Percentiles rank a stretch among this genome's conserved stretches.
Conservation (phyloP, 306 rosid genomes). For the Hippophae tibetana region DNA sequence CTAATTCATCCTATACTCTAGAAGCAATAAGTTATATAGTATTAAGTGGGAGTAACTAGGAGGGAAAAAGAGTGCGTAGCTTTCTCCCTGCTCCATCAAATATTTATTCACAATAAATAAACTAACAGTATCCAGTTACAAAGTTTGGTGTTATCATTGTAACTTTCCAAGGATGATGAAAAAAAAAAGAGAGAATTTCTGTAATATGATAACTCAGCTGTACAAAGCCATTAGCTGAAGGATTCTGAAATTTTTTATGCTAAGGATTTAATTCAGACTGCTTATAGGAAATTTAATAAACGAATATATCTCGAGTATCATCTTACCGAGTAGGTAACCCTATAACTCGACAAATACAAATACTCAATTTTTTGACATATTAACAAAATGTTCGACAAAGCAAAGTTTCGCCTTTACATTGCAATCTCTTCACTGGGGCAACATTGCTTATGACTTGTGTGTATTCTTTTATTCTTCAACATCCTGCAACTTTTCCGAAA, state of each 20-base stretch:
- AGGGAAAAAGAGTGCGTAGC: no score
- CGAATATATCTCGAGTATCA: constrained; percentile 23
- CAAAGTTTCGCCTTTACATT: constrained; percentile 20
- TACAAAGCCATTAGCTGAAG: constrained; percentile 22
- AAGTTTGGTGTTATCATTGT: no score
- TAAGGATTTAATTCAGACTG: constrained; percentile 11
- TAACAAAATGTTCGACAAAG: constrained; percentile 14
- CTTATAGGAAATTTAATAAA: constrained; percentile 22
- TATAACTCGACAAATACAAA: constrained; percentile 16
- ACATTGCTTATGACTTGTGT: constrained; percentile 28
- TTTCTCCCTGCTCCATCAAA: no score
- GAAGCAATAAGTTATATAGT: no score
- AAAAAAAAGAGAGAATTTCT: no score
- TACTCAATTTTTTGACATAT: constrained; percentile 12
- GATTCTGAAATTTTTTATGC: constrained; percentile 1
- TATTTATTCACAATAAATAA: no score
- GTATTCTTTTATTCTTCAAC: constrained; percentile 70
- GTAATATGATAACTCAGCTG: constrained; percentile 16
- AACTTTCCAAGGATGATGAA: no score
- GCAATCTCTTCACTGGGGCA: neutral
- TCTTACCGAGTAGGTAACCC: constrained; percentile 24
- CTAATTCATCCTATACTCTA: no score
- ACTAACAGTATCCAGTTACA: no score
- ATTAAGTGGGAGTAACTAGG: no score
- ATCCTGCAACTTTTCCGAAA: constrained; percentile 44